A percentile compares a stretch with the other conserved stretches of the same genome.
Conservation (phyloP, 371 early-diverging fungal species). For the Mortierella sp. region DNA sequence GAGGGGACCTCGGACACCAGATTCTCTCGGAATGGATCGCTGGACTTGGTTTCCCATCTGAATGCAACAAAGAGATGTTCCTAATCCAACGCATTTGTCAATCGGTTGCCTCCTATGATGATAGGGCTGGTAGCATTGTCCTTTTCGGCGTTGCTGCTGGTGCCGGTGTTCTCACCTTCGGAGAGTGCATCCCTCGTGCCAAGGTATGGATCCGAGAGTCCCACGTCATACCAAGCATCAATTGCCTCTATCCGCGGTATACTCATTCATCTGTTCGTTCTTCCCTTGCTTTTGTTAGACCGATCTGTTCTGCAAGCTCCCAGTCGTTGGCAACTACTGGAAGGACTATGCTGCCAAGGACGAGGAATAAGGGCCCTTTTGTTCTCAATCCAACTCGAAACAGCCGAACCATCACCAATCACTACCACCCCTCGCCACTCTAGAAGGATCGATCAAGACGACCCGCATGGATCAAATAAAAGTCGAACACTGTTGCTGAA, state of each 20-base stretch:
- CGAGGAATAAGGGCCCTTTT: conserved; percentile 57
- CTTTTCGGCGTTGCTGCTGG: conserved; percentile 50
- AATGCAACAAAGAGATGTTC: too few species aligned
- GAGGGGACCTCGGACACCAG: too few species aligned
- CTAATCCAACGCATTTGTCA: too few species aligned
- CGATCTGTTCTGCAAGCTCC: conserved; percentile 55
- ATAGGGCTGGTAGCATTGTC: conserved; percentile 41
- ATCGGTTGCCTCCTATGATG: too few species aligned
- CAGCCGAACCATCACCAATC: neutral
- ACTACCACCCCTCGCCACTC: conserved; percentile 1
- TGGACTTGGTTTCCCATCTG: too few species aligned
- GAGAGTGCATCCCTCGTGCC: conserved; percentile 54
- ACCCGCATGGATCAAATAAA: too few species aligned
- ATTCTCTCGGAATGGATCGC: too few species aligned
- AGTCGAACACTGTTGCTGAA: too few species aligned
- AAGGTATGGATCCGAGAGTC: conserved; percentile 18
- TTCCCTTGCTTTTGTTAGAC: conserved; percentile 12
- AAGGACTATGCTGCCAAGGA: conserved; percentile 50
- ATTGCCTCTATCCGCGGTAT: neutral
- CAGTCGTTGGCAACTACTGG: conserved; percentile 52
- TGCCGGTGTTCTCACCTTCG: conserved; percentile 48
- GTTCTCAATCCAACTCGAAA: neutral
- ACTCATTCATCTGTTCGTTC: neutral
- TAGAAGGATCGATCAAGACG: too few species aligned
- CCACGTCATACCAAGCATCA: neutral